phyloP scores from a whole-genome alignment of 371 early-diverging fungal species.

The Mortierella sp. region DNA sequence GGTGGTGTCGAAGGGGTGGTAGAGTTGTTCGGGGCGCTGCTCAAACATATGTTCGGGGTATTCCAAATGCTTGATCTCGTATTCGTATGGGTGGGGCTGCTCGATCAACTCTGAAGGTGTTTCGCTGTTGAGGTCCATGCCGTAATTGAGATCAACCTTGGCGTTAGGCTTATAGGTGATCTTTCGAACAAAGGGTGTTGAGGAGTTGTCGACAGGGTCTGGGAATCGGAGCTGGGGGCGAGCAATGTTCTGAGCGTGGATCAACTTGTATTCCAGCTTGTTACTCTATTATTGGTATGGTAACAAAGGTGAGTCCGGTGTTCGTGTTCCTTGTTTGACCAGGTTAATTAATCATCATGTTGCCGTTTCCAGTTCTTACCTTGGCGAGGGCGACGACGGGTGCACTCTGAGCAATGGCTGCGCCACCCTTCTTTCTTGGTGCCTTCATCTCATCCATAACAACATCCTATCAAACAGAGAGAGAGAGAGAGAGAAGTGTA shows the following conservation, averaged over 20 bases:
- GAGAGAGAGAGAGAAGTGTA: neutral
- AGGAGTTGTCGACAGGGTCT: conserved; percentile 89
- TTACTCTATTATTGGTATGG: conserved; percentile 38
- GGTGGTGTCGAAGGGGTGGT: conserved; percentile 72
- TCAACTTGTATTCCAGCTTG: conserved; percentile 66
- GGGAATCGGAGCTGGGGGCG: conserved; percentile 92
- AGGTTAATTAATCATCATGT: neutral
- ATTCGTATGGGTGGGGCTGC: conserved; percentile 91
- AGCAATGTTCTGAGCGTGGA: conserved; percentile 83
- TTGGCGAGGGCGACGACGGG: conserved; percentile 72
- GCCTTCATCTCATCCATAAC: conserved; percentile 71
- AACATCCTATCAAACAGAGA: conserved; percentile 53
- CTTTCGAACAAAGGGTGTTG: conserved; percentile 82
- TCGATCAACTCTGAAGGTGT: conserved; percentile 20
- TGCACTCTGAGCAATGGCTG: conserved; percentile 61
- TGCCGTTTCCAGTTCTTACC: conserved; percentile 17
- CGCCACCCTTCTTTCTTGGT: conserved; percentile 56
- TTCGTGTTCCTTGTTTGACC: neutral
- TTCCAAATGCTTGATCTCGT: conserved; percentile 87
- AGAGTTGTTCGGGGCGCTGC: conserved; percentile 67
- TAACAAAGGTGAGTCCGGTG: neutral
- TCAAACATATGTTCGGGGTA: conserved; percentile 83
- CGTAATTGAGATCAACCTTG: conserved; percentile 78
- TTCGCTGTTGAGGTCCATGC: conserved; percentile 37
- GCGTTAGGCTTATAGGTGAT: conserved; percentile 89